Conservation (phyloP, 2,329 filamentous ascomycete genomes). For the Colletotrichum gigasporum region DNA sequence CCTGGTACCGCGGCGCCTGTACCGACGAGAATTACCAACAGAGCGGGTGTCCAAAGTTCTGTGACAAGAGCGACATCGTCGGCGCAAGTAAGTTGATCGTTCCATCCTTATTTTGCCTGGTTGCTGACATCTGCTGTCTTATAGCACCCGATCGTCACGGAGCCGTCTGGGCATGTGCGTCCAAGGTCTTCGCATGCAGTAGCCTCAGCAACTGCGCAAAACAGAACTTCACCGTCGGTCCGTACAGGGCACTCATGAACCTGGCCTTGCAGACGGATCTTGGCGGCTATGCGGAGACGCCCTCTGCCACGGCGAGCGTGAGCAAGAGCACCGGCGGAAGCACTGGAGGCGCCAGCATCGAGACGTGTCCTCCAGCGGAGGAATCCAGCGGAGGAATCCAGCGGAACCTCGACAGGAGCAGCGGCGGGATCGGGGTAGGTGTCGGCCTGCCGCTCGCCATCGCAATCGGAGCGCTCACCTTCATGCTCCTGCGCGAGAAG, state of each 20-base stretch:
- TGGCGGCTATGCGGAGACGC: not conserved
- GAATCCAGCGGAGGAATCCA: not conserved
- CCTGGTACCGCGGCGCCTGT: constrained; percentile 25
- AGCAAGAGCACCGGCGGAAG: not conserved
- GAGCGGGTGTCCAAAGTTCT: constrained; percentile 19
- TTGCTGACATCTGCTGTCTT: not conserved
- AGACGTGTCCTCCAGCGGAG: not conserved
- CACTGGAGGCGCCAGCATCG: not conserved
- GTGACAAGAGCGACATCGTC: not conserved
- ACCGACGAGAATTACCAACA: constrained; percentile 6
- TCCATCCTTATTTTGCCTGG: not conserved
- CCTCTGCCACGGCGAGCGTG: not conserved
- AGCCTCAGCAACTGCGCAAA: constrained; percentile 11
- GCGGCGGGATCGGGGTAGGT: constrained; percentile 24
- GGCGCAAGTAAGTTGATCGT: not conserved
- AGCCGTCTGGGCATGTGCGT: not conserved
- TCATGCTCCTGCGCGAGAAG: constrained; percentile 27
- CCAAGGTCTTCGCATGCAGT: constrained; percentile 3
- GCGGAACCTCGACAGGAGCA: constrained; percentile 17
- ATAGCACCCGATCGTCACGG: not conserved
- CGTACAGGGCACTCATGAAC: constrained; percentile 19
- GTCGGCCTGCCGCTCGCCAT: constrained; percentile 21
- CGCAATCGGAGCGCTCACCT: not conserved
- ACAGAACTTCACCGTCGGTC: constrained; percentile 9
- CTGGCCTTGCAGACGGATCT: constrained; percentile 10